phyloP scores from a whole-genome alignment of 2,329 filamentous ascomycete genomes.

The Penicillium sp. region DNA sequence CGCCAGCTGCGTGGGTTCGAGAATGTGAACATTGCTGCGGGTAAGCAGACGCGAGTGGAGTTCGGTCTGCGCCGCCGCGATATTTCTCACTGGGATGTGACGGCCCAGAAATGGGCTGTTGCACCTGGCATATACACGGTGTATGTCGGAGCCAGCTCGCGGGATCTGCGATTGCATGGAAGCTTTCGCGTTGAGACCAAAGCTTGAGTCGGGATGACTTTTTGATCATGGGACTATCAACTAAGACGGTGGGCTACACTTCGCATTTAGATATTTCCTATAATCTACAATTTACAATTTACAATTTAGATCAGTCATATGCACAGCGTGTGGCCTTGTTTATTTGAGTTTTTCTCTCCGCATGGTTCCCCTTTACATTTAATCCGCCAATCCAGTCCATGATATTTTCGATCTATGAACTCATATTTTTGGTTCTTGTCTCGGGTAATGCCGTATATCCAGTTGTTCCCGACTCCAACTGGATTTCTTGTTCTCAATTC shows the following conservation, averaged over 20 bases:
- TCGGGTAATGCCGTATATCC: too few species aligned
- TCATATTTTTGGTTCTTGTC: too few species aligned
- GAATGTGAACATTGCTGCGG: conserved; percentile 48
- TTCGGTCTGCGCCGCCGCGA: conserved; percentile 13
- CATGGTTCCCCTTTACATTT: too few species aligned
- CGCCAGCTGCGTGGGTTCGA: conserved; percentile 63
- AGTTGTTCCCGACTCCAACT: neutral
- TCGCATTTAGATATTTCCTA: neutral
- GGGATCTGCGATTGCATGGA: conserved; percentile 19
- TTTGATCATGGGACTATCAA: neutral
- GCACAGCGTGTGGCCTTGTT: too few species aligned
- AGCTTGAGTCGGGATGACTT: neutral
- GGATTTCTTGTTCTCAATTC: neutral
- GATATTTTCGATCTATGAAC: too few species aligned
- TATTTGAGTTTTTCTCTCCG: too few species aligned
- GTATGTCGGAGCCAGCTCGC: conserved; percentile 26
- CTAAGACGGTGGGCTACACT: neutral
- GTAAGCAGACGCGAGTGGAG: neutral
- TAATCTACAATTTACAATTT: neutral
- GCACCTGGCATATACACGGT: conserved; percentile 23
- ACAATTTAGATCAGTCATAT: too few species aligned
- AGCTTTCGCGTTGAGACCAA: neutral
- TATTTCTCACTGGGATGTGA: conserved; percentile 35
- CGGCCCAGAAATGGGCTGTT: conserved; percentile 36
- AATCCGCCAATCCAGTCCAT: too few species aligned